Percentiles rank a stretch among this genome's conserved stretches.
These are phyloP conservation scores for Biscogniauxia marginata DNA, from an alignment of 2,329 filamentous ascomycete species.

Conservation along the genomic window DNA sequence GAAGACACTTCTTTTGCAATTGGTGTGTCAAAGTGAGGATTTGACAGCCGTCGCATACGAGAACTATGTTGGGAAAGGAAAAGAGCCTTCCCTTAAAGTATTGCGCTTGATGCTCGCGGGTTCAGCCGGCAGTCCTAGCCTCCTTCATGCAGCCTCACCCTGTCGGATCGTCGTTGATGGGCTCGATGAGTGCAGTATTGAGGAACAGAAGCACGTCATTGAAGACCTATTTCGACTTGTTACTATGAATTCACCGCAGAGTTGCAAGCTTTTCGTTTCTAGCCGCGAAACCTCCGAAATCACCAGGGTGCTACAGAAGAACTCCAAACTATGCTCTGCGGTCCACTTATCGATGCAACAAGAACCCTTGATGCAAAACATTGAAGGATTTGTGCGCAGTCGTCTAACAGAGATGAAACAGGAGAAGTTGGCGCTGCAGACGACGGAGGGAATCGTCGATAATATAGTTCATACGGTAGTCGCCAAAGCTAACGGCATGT, in stretches of 20 bases:
- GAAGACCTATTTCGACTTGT: constrained; percentile 2
- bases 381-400: background rate
- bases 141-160: background rate
- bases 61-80: constrained; percentile 4
- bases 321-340: background rate
- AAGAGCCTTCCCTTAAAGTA: constrained; percentile 1
- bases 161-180: constrained; percentile 7
- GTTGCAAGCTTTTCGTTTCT: constrained; percentile 5
- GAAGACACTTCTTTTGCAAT: background rate
- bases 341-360: constrained; percentile 2
- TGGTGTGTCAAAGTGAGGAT: constrained; percentile 2
- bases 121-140: background rate
- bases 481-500: constrained; percentile 7
- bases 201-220: constrained; percentile 3
- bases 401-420: constrained; percentile 1
- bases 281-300: constrained; percentile 6
- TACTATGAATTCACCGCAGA: background rate
- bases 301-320: background rate
- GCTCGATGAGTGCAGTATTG: constrained; percentile 2
- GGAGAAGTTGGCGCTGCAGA: constrained; percentile 3
- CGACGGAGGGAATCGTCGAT: background rate
- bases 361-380: constrained; percentile 1
- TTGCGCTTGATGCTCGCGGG: constrained; percentile 4
- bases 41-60: constrained; percentile 1
- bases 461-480: constrained; percentile 2